Evolutionary conservation across 23 red algal genomes (phyloP).

Genomic region (Gracilaria domingensis): DNA sequence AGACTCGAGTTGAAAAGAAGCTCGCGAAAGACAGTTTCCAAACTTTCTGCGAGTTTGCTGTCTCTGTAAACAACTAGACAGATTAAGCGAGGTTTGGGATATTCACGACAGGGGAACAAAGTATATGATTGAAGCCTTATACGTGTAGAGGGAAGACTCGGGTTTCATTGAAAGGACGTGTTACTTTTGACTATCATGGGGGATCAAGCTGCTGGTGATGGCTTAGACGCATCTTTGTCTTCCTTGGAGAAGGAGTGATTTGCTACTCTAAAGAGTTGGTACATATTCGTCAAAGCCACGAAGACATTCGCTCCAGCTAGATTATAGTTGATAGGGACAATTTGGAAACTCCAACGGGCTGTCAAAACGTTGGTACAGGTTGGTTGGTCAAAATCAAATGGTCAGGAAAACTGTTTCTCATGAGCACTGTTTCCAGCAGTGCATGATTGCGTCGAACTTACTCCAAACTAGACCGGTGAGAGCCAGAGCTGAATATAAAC

Average conservation of each 20-base stretch:
- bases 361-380: slow-evolving; percentile 23
- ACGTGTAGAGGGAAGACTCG: too few species aligned
- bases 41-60: neutral
- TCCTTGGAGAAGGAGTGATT: neutral
- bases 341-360: slow-evolving; percentile 90
- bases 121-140: neutral
- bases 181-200: neutral
- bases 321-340: slow-evolving; percentile 94
- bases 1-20: neutral
- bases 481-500: slow-evolving; percentile 33
- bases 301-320: slow-evolving; percentile 94
- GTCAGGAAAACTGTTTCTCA: neutral
- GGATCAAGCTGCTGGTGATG: neutral
- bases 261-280: slow-evolving; percentile 76
- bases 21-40: neutral
- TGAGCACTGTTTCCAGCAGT: neutral
- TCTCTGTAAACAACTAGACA: neutral
- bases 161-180: too few species aligned
- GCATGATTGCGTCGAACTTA: slow-evolving; percentile 19
- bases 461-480: slow-evolving; percentile 70
- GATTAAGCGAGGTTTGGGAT: neutral
- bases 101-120: too few species aligned
- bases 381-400: neutral
- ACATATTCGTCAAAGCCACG: slow-evolving; percentile 91
- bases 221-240: neutral